Conservation (phyloP, 768 basidiomycete species). For the Suillus discolor region DNA sequence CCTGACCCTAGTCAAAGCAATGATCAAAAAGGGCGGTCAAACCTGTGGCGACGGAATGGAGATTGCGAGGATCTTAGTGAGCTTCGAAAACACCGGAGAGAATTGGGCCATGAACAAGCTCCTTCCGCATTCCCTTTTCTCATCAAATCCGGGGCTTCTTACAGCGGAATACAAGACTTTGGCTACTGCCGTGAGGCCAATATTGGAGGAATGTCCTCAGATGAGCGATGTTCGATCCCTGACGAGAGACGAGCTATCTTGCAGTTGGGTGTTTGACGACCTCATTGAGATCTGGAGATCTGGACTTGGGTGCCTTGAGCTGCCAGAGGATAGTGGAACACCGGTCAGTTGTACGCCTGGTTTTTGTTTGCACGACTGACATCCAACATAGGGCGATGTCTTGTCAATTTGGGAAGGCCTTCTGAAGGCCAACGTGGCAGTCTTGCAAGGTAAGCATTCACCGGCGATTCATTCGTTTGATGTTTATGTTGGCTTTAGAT, state of each 20-base stretch:
- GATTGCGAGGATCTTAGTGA: conserved; percentile 44
- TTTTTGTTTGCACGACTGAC: conserved; percentile 10
- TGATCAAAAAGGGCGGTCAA: conserved; percentile 57
- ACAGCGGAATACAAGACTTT: conserved; percentile 53
- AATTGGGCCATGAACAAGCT: conserved; percentile 52
- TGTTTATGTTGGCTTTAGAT: conserved; percentile 36
- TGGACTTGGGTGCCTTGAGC: conserved; percentile 44
- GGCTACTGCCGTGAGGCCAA: conserved; percentile 46
- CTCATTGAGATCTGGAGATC: conserved; percentile 58
- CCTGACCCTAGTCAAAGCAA: conserved; percentile 52
- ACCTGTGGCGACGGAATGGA: conserved; percentile 59
- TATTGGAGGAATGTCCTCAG: conserved; percentile 56
- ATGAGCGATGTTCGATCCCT: conserved; percentile 59
- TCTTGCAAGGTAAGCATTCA: conserved; percentile 44
- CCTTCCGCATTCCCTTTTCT: conserved; percentile 56
- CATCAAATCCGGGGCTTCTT: conserved; percentile 56
- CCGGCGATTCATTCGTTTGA: neutral
- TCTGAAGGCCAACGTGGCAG: conserved; percentile 48
- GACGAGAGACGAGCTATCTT: conserved; percentile 56
- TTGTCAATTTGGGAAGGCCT: conserved; percentile 60
- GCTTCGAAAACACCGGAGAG: conserved; percentile 33
- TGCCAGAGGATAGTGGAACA: conserved; percentile 44
- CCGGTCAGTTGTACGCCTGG: conserved; percentile 47
- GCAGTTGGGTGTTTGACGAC: conserved; percentile 53
- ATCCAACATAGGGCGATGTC: conserved; percentile 43